phyloP scores from a whole-genome alignment of 1,139 yeast species.

The Meyerozyma sp. region DNA sequence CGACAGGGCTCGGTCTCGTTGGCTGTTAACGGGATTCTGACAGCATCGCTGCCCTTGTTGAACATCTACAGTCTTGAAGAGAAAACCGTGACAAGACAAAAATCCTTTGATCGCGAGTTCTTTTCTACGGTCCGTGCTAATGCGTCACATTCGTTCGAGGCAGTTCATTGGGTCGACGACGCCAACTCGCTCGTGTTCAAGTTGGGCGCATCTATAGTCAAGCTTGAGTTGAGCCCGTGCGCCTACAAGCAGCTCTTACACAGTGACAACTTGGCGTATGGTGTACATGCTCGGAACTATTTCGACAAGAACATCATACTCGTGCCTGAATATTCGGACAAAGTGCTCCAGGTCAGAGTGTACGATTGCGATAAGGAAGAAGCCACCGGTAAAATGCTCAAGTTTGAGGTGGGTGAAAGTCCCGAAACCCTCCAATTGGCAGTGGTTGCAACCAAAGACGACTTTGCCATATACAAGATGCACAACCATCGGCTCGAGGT shows the following conservation, averaged over 20 bases:
- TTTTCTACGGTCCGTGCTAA: neutral
- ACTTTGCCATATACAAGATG: neutral
- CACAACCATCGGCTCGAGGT: neutral
- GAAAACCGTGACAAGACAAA: neutral
- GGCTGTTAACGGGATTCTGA: neutral
- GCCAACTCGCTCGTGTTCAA: neutral
- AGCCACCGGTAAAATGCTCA: too few relatives aligned
- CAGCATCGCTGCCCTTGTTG: neutral
- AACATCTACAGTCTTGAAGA: neutral
- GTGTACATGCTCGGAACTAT: neutral
- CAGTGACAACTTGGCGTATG: neutral
- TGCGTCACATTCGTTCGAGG: neutral
- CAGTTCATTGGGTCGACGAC: neutral
- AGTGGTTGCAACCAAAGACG: neutral
- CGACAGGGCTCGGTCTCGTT: neutral
- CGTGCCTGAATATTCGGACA: neutral
- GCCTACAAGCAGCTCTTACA: neutral
- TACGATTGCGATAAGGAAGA: neutral
- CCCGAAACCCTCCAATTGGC: slow-evolving; percentile 1
- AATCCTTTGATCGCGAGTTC: neutral
- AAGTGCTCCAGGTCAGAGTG: neutral
- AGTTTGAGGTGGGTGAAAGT: neutral
- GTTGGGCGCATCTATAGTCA: neutral
- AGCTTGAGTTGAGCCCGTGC: neutral
- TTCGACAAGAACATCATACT: neutral